Percentiles rank a stretch among this genome's conserved stretches.
These are phyloP conservation scores for Fusarium sp. DNA, from an alignment of 2,329 filamentous ascomycete genomes.

Conservation along the genomic window DNA sequence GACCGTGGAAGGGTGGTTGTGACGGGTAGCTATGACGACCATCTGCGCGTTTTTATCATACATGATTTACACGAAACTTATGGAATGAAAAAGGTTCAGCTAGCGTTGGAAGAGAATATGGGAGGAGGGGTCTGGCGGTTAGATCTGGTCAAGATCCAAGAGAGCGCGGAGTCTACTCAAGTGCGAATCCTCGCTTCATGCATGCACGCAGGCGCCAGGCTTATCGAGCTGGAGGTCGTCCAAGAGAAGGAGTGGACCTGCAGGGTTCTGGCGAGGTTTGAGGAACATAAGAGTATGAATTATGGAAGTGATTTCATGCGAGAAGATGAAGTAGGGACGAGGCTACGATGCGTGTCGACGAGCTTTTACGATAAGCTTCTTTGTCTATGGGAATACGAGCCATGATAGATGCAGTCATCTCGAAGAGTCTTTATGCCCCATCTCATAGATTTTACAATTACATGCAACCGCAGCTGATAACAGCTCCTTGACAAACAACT, in stretches of 20 bases:
- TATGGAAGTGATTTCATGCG: constrained; percentile 81
- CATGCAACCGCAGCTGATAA: background rate
- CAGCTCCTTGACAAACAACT: background rate
- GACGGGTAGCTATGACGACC: constrained; percentile 93
- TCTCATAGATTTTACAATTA: background rate
- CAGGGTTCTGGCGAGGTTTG: constrained; percentile 74
- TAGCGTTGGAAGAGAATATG: constrained; percentile 72
- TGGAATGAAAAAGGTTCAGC: constrained; percentile 53
- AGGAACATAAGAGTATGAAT: constrained; percentile 93
- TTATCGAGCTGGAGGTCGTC: constrained; percentile 61
- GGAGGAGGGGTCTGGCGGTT: constrained; percentile 89
- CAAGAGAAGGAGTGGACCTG: constrained; percentile 64
- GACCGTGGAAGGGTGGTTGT: constrained; percentile 68
- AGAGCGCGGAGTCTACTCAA: constrained; percentile 43
- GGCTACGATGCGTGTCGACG: constrained; percentile 68
- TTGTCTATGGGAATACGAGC: constrained; percentile 67
- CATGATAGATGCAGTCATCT: background rate
- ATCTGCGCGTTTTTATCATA: constrained; percentile 72
- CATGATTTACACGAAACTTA: constrained; percentile 53
- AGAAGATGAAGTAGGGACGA: constrained; percentile 27
- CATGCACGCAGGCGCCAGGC: constrained; percentile 85
- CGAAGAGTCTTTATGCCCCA: background rate
- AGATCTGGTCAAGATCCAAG: constrained; percentile 62
- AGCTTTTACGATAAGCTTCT: constrained; percentile 80
- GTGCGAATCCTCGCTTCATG: constrained; percentile 80